These are phyloP conservation scores for Fonsecaea pedrosoi DNA, from an alignment of 2,329 filamentous ascomycete species.

Conservation along the genomic window DNA sequence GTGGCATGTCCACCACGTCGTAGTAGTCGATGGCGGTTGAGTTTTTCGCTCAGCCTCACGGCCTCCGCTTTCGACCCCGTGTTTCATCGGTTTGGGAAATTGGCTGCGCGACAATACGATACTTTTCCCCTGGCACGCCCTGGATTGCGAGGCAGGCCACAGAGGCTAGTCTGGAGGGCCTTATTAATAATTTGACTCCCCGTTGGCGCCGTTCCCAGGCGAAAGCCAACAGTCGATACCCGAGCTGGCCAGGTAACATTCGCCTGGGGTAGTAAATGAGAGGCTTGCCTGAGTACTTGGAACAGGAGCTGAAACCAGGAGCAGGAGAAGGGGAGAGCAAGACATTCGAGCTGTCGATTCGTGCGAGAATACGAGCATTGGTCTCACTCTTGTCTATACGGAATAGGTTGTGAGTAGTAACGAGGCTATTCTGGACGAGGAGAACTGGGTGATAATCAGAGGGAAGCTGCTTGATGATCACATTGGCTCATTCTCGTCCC, in stretches of 20 bases:
- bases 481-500: not conserved
- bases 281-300: slow-evolving; percentile 1
- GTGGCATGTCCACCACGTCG: not conserved
- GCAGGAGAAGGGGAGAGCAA: not conserved
- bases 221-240: not conserved
- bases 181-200: too few relatives aligned
- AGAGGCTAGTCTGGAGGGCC: too few relatives aligned
- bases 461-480: not conserved
- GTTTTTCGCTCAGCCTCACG: slow-evolving; percentile 26
- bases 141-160: too few relatives aligned
- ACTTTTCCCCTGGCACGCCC: not conserved
- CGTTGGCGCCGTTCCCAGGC: too few relatives aligned
- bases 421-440: not conserved
- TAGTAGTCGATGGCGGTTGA: not conserved
- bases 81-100: slow-evolving; percentile 37
- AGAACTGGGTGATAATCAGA: not conserved
- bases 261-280: not conserved
- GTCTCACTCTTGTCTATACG: not conserved
- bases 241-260: slow-evolving; percentile 17
- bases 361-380: not conserved
- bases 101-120: slow-evolving; percentile 5
- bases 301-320: slow-evolving; percentile 21
- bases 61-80: slow-evolving; percentile 19
- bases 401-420: not conserved
- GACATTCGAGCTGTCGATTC: not conserved